Evolutionary conservation across 495 filamentous ascomycete genomes (phyloP).

Genomic region (Neurospora sp.): DNA sequence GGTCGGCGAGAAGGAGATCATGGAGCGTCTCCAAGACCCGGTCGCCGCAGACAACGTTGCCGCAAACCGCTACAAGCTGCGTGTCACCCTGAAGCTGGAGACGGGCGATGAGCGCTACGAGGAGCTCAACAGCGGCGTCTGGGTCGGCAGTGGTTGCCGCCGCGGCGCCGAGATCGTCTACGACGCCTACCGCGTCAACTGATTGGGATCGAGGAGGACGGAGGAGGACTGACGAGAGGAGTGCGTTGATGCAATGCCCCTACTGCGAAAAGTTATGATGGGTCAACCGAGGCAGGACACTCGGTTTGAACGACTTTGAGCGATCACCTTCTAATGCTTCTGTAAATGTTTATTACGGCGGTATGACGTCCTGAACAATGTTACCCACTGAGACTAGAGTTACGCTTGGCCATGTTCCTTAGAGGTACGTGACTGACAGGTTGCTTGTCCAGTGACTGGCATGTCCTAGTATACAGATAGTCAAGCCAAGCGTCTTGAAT

Average conservation of each 20-base stretch:
- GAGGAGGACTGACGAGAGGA: neutral
- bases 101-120: constrained; percentile 21
- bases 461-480: neutral
- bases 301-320: neutral
- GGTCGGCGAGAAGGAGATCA: constrained; percentile 19
- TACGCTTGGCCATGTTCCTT: neutral
- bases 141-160: constrained; percentile 18
- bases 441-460: neutral
- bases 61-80: constrained; percentile 17
- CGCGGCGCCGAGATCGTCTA: constrained; percentile 25
- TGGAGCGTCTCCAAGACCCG: constrained; percentile 22
- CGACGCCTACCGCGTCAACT: constrained; percentile 22
- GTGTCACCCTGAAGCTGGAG: constrained; percentile 20
- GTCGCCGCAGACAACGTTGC: constrained; percentile 21
- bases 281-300: neutral
- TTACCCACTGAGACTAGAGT: neutral
- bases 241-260: neutral
- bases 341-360: neutral
- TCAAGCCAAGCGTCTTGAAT: neutral
- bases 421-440: neutral
- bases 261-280: neutral
- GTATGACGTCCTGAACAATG: neutral
- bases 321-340: neutral
- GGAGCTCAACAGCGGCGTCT: constrained; percentile 17
- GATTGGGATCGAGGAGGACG: neutral